Evolutionary conservation across 2,329 filamentous ascomycete genomes (phyloP), one percentile per base, ranked within the genome.

Genomic region (Didymella segeticola): DNA sequence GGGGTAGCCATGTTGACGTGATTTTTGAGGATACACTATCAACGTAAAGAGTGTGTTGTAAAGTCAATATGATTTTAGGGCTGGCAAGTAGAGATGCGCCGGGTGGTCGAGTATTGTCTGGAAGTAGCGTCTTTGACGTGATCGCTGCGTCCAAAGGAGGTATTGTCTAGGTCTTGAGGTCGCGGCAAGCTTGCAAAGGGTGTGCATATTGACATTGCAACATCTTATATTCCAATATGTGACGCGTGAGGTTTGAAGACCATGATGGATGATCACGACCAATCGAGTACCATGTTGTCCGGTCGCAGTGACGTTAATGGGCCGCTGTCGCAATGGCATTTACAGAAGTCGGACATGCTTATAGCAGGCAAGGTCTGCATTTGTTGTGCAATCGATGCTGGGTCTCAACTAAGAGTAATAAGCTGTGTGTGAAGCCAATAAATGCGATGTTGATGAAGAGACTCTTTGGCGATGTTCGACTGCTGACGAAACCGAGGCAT

Each of bases 251-350:
- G 15, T 15, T 50, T 67, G 64, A 67, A 67, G 57, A 67, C 65
- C 62, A 53, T 68, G 65, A 68, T 67, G 63, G 65, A 33, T 62
- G 57, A 56, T 20, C 41, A 39, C 51, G 33, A 51, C 43, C 46
- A 53, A 50, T 47, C 49, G 59, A 62, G 65, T 43, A 68, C 65
- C 63, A 49, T 68, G 65, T 61, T 68, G 65, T 60, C 62, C 56
- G 46, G 42, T 57, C 20, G 50, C 52, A 29, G 49, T 36, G 39
- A 30, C 33, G 33, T 39, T 25, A 39, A 17, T 14, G 22, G 15
- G 20, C 20, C 37, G n/a, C 38, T 43, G 17, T 48, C 38, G 27
- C 45, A 37, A 39, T 26, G 14, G 19, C 22, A 27, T 41, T 34
- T 7, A n/a, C 39, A 26, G 11, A 38, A 15, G 15, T 12, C 15